Conservation (phyloP, 2,329 filamentous ascomycete genomes). For the Emergomyces pasteurianus region DNA sequence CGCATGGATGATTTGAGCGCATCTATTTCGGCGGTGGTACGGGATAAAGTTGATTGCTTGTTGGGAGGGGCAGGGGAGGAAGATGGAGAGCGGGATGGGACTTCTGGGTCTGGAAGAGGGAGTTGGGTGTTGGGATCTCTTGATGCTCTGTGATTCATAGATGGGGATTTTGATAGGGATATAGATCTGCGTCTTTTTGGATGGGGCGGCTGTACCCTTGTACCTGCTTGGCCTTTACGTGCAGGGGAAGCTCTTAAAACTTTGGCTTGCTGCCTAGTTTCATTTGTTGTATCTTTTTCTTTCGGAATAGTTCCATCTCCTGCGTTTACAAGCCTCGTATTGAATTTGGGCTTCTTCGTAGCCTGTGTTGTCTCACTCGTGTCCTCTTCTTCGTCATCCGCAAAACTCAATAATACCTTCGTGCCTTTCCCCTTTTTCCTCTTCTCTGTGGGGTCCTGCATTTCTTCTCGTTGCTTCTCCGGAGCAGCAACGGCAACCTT, state of each 20-base stretch:
- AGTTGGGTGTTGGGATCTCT: conserved; percentile 33
- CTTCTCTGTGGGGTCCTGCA: conserved; percentile 22
- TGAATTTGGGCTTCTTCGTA: conserved; percentile 37
- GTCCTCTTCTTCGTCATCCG: conserved; percentile 30
- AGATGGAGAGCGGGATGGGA: conserved; percentile 24
- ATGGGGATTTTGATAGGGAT: conserved; percentile 17
- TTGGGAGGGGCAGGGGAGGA: conserved; percentile 15
- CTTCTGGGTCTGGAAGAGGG: conserved; percentile 34
- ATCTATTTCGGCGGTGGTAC: conserved; percentile 36
- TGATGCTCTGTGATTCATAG: conserved; percentile 21
- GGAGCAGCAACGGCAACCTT: conserved; percentile 19
- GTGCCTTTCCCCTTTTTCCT: conserved; percentile 32
- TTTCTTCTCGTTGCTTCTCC: conserved; percentile 11
- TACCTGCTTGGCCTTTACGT: conserved; percentile 3
- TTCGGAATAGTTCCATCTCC: conserved; percentile 16
- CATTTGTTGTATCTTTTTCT: conserved; percentile 7
- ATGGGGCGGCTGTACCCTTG: conserved; percentile 8
- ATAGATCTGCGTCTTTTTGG: conserved; percentile 25
- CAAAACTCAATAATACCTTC: conserved; percentile 37
- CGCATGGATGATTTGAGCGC: conserved; percentile 38
- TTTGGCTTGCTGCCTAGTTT: conserved; percentile 2
- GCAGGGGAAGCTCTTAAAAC: neutral
- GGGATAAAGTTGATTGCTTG: conserved; percentile 26
- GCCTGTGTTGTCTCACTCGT: conserved; percentile 26
- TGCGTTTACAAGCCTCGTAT: conserved; percentile 30